Evolutionary conservation across 2,329 filamentous ascomycete genomes (phyloP), one percentile per base, ranked within the genome.

Genomic region (Nothophoma quercina): DNA sequence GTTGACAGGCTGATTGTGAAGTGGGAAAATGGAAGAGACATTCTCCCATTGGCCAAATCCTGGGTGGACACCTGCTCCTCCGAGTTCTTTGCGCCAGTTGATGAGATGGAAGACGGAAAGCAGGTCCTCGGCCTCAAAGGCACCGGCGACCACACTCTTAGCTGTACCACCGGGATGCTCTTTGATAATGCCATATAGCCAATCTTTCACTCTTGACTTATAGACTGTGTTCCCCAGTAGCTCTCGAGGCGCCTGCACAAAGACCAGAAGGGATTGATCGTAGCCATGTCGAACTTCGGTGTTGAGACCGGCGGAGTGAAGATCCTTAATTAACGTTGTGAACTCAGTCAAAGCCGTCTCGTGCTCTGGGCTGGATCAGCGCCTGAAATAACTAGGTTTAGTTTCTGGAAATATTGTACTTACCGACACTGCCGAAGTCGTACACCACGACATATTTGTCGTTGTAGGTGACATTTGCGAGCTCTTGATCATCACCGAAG

Each of bases 1-100:
- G 74, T 95, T 96, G 75, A 91, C 90, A 10, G 77, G 75, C 65
- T 87, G 85, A 68, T 96, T 87, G 63, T 96, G 91, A 6, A 96
- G 81, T 1, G 91, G 88, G 64, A 96, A 96, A 19, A 95, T 78
- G 21, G 87, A 85, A 30, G 85, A 82, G 26, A 95, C 85, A 50
- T 88, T 80, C 67, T 87, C 84, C 90, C 90, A 95, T 58, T 85
- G 83, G 4, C 88, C 86, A 15, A 81, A 77, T 21, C 83, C 82
- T 1, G 89, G 86, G 0, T 85, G 90, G 56, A 96, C 87, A 5
- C 89, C 90, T 21, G 90, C 91, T 45, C 91, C 91, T 34, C 91
- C 90, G 50, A 93, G 86, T 56, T 87, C 84, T 58, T 81, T 83
- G 4, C 88, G 83, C 73, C 86, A 88, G 7, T 87, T 90, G 50